A percentile compares a stretch with the other conserved stretches of the same genome.
Conservation (phyloP, 257 asterid genomes). For the Linderniella brevidens region DNA sequence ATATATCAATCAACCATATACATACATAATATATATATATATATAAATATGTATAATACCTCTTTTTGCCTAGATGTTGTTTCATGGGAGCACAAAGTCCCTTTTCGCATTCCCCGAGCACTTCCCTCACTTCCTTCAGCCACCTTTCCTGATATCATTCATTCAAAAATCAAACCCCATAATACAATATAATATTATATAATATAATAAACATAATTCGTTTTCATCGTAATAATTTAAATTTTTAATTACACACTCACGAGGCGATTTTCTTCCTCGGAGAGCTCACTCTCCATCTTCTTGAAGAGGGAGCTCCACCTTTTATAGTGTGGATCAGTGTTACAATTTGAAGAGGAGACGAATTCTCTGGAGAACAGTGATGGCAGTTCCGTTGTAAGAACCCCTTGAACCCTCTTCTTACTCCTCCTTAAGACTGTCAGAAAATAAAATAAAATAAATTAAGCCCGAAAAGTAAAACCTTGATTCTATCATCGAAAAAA, state of each 20-base stretch:
- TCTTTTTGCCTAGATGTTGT: conserved; percentile 18
- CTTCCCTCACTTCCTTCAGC: conserved; percentile 76
- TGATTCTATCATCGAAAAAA: not conserved
- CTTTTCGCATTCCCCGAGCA: conserved; percentile 66
- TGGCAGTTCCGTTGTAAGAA: conserved; percentile 60
- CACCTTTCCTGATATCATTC: conserved; percentile 51
- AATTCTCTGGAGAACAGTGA: conserved; percentile 47
- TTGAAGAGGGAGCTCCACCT: conserved; percentile 58
- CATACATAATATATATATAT: not conserved
- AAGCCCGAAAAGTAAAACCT: not conserved
- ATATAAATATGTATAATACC: conserved; percentile 8
- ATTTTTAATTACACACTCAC: too few relatives aligned
- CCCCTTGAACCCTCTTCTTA: conserved; percentile 61
- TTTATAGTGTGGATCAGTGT: conserved; percentile 22
- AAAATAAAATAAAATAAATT: conserved; percentile 8
- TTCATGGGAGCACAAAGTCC: conserved; percentile 31
- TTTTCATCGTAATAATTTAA: not conserved
- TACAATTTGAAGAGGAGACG: conserved; percentile 21
- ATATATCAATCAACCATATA: not conserved
- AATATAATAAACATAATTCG: not conserved
- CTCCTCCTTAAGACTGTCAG: conserved; percentile 71
- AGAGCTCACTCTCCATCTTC: conserved; percentile 62
- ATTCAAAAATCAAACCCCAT: not conserved
- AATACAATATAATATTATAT: not conserved
- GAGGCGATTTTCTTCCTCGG: conserved; percentile 70